Evolutionary conservation across 352 stramenopile species (phyloP).

Genomic region (Globisporangium spinosum): DNA sequence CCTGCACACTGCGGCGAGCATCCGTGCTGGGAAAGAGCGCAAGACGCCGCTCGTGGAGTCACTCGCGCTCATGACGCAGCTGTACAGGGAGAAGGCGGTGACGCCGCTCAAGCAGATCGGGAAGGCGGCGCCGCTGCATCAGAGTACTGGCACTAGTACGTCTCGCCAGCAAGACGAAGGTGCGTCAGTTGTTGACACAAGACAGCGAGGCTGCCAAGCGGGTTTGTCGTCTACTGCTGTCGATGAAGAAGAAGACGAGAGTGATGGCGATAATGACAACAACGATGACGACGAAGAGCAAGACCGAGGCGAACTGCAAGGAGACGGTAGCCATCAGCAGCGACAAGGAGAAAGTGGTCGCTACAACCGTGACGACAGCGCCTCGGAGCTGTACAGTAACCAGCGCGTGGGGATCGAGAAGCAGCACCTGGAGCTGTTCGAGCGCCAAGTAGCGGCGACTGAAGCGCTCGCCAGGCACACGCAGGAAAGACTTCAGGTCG

Average conservation of each 20-base stretch:
- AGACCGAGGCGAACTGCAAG: too few relatives aligned
- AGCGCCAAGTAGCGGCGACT: not conserved
- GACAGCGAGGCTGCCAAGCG: not conserved
- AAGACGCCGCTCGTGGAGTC: not conserved
- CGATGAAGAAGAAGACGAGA: not conserved
- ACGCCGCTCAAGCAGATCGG: constrained; percentile 8
- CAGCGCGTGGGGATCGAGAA: constrained; percentile 1
- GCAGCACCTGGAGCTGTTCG: constrained; percentile 3
- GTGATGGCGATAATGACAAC: not conserved
- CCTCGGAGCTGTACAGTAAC: not conserved
- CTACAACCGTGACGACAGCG: not conserved
- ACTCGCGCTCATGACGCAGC: not conserved
- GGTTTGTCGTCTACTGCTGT: not conserved
- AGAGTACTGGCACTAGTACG: not conserved
- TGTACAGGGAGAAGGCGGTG: not conserved
- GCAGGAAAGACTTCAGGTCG: not conserved
- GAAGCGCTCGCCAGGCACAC: not conserved
- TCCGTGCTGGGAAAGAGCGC: not conserved
- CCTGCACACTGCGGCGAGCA: not conserved
- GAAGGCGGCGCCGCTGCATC: not conserved
- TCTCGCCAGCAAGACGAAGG: not conserved
- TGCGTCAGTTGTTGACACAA: not conserved
- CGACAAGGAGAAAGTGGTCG: not conserved
- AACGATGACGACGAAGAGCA: not conserved
- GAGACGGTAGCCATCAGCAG: too few relatives aligned